Evolutionary conservation across 768 basidiomycete genomes (phyloP).

Genomic region (Lanmaoa pseudosensibilis): DNA sequence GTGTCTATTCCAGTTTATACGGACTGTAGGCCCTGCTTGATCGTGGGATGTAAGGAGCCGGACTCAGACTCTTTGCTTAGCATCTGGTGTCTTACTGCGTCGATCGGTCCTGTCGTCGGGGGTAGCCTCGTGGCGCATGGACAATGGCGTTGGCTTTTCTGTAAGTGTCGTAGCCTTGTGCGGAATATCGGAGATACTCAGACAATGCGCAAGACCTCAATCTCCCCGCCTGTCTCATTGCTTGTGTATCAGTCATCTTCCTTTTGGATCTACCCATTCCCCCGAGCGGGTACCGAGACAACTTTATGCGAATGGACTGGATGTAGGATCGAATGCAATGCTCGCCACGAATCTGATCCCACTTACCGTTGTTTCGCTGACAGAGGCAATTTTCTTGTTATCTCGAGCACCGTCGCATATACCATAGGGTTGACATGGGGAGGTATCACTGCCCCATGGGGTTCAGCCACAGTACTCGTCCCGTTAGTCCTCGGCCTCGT

Average conservation of each 20-base stretch:
- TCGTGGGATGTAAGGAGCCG: too few species aligned
- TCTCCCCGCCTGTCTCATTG: conserved; percentile 37
- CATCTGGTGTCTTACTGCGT: conserved; percentile 39
- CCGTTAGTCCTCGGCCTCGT: conserved; percentile 44
- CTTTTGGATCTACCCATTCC: conserved; percentile 39
- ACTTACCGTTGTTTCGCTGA: background rate
- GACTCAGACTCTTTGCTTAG: background rate
- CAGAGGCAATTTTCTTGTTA: conserved; percentile 45
- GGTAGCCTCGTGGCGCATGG: conserved; percentile 34
- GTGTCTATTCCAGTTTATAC: conserved; percentile 38
- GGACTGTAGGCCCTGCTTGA: conserved; percentile 29
- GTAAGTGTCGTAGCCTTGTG: conserved; percentile 16
- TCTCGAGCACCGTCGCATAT: conserved; percentile 34
- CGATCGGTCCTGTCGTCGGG: conserved; percentile 38
- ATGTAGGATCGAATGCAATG: conserved; percentile 30
- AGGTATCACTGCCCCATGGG: conserved; percentile 46
- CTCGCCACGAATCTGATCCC: too few species aligned
- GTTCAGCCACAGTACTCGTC: conserved; percentile 37
- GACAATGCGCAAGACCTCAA: conserved; percentile 36
- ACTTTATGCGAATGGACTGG: conserved; percentile 44
- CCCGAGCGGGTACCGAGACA: conserved; percentile 32
- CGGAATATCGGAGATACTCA: background rate
- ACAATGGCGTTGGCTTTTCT: conserved; percentile 45
- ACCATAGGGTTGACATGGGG: conserved; percentile 51
- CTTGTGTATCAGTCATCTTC: conserved; percentile 27